These are phyloP conservation scores for Escallonia rubra DNA, from an alignment of 129 eudicot genomes.

Conservation along the genomic window DNA sequence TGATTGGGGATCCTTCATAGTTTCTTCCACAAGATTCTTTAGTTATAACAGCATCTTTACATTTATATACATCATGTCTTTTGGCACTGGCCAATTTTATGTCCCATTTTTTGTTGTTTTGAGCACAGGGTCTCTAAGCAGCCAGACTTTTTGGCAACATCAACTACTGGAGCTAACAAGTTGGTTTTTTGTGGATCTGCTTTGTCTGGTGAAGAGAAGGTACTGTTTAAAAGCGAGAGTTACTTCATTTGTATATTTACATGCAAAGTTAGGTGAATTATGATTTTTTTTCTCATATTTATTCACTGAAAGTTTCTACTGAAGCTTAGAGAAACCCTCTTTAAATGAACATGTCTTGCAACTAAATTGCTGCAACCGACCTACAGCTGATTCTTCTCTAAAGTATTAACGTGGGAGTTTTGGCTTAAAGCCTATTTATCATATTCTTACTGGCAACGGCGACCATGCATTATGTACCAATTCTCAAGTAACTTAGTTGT, in stretches of 20 bases:
- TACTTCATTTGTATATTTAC: neutral
- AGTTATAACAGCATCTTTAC: no score
- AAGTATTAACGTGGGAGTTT: no score
- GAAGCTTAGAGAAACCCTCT: no score
- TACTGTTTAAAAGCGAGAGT: slow-evolving; percentile 6
- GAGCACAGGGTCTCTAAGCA: slow-evolving; percentile 17
- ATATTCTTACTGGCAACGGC: neutral
- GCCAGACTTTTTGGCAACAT: slow-evolving; percentile 17
- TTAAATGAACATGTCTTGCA: no score
- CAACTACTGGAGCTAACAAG: slow-evolving; percentile 20
- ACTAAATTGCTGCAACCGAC: no score
- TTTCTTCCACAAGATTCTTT: no score
- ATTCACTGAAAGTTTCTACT: no score
- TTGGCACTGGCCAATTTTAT: neutral
- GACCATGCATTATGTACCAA: neutral
- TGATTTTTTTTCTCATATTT: neutral
- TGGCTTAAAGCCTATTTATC: neutral
- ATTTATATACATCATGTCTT: neutral
- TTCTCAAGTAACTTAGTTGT: neutral
- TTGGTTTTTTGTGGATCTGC: slow-evolving; percentile 58
- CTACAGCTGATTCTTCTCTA: no score
- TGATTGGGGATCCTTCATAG: no score
- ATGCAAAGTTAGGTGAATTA: neutral
- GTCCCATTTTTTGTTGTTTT: neutral
- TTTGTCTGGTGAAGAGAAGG: slow-evolving; percentile 48